A percentile compares a stretch with the other conserved stretches of the same genome.
Conservation (phyloP, 139 green algal species). For the Chlamydomonas incerta region DNA sequence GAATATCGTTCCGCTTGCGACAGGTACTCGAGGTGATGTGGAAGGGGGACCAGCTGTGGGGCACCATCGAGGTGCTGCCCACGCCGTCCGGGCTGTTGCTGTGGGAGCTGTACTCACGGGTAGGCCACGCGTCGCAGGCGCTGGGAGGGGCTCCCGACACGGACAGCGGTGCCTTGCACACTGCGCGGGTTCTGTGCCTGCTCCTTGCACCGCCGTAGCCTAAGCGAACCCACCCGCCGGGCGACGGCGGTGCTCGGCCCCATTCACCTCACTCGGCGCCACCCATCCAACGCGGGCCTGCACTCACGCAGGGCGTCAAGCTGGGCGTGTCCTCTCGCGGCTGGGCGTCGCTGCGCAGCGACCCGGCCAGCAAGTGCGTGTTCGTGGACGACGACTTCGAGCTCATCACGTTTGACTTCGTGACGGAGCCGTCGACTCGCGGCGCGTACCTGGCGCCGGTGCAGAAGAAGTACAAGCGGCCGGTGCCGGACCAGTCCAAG, state of each 20-base stretch:
- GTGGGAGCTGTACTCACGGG: conserved; percentile 74
- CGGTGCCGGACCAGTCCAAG: conserved; percentile 38
- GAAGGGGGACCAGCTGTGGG: conserved; percentile 72
- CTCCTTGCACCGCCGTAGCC: too few relatives aligned
- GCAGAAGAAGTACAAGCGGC: conserved; percentile 51
- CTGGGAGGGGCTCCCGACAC: too few relatives aligned
- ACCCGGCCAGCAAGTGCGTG: conserved; percentile 51
- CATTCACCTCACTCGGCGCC: too few relatives aligned
- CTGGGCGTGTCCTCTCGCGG: conserved; percentile 72
- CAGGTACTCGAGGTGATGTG: conserved; percentile 77
- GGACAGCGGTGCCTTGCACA: too few relatives aligned
- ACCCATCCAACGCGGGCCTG: too few relatives aligned
- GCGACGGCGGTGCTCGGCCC: too few relatives aligned
- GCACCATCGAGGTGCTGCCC: conserved; percentile 75
- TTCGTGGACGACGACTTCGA: conserved; percentile 76
- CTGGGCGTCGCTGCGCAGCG: conserved; percentile 70
- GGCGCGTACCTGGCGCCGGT: conserved; percentile 64
- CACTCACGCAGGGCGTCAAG: conserved; percentile 60
- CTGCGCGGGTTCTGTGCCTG: too few relatives aligned
- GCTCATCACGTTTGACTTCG: conserved; percentile 86
- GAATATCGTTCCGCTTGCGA: too few relatives aligned
- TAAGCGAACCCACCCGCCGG: too few relatives aligned
- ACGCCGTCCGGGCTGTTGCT: conserved; percentile 74
- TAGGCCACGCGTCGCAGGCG: too few relatives aligned
- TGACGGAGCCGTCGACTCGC: conserved; percentile 70